Base-by-base conservation (phyloP, 768 basidiomycete species). In the Serpula lacrymans region DNA sequence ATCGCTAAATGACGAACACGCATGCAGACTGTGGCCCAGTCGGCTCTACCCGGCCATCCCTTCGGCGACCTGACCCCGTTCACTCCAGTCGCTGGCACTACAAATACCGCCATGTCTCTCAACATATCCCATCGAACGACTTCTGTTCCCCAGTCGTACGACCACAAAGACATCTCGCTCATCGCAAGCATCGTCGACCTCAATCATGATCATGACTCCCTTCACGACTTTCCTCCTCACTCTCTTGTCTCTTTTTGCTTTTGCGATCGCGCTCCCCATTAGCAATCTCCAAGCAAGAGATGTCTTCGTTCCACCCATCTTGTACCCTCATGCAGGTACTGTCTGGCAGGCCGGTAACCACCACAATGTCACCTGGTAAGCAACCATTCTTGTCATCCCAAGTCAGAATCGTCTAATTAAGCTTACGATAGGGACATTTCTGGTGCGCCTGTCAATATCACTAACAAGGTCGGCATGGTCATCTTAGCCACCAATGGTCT, bases 341-440 rank as follows among this genome's bases (percentile, higher is more conserved):
- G 39, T 57, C 27, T 64, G 60, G 62, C 31, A 23, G 23, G 40
- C 43, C 30, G 58, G 58, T 2, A 24, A 26, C 2, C 5, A 23
- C 14, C 42, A 57, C 33, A 57, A 57, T 17, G 50, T 66, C 28
- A 53, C 40, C 24, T 67, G 63, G 65, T 62, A 44, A 33, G 61
- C 3, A 20, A 12, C 7, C 14, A 3, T 32, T 27, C 20, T 14
- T 7, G 20, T 28, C 22, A 24, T 16, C n/a, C 7, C 12, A n/a
- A 3, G 13, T 37, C n/a, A 21, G 27, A 13, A 21, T 21, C n/a
- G 39, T 23, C 25, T 38, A 20, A 35, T 40, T 14, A 17, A 12
- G 14, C 31, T 33, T n/a, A 33, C 34, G 22, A 10, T 39, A 69
- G 69, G 69, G 51, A 69, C 42, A 50, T 36, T 24, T 47, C 48